A percentile compares a stretch with the other conserved stretches of the same genome.
phyloP scores from a whole-genome alignment of 441 rosid species.

The Adansonia rubrostipa region DNA sequence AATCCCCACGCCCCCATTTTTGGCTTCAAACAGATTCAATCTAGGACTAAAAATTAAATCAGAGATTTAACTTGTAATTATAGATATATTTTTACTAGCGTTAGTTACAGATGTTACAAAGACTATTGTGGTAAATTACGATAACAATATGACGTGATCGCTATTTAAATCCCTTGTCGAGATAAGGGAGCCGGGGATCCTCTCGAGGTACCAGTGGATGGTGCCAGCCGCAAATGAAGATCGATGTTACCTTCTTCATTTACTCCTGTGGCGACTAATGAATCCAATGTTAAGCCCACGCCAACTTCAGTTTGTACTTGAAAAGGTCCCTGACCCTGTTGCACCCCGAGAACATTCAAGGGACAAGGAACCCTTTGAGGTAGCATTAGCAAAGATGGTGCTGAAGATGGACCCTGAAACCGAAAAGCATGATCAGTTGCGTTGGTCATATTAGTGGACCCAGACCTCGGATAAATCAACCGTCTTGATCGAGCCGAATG shows the following conservation, averaged over 20 bases:
- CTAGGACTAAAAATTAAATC: not conserved
- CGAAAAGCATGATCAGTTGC: not conserved
- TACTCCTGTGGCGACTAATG: not conserved
- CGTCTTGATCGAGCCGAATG: slow-evolving; percentile 24
- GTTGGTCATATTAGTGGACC: not conserved
- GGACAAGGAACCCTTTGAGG: not conserved
- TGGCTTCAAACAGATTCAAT: not conserved
- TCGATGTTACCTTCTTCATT: slow-evolving; percentile 18
- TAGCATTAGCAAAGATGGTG: not conserved
- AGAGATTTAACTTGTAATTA: too few species aligned
- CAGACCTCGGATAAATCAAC: not conserved
- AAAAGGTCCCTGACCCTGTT: not conserved
- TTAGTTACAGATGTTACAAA: too few species aligned
- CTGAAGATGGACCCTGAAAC: not conserved
- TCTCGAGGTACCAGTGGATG: not conserved
- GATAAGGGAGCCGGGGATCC: not conserved
- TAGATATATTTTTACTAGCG: too few species aligned
- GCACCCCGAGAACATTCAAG: not conserved
- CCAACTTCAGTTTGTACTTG: not conserved
- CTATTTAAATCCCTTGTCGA: not conserved
- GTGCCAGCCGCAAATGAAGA: slow-evolving; percentile 30
- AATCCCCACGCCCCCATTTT: not conserved
- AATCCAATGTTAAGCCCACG: not conserved
- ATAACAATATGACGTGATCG: too few species aligned
- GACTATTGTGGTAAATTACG: too few species aligned